Percentiles rank a stretch among this genome's conserved stretches.
These are phyloP conservation scores for Fusarium miscanthi DNA, from an alignment of 2,329 filamentous ascomycete genomes.

Conservation along the genomic window DNA sequence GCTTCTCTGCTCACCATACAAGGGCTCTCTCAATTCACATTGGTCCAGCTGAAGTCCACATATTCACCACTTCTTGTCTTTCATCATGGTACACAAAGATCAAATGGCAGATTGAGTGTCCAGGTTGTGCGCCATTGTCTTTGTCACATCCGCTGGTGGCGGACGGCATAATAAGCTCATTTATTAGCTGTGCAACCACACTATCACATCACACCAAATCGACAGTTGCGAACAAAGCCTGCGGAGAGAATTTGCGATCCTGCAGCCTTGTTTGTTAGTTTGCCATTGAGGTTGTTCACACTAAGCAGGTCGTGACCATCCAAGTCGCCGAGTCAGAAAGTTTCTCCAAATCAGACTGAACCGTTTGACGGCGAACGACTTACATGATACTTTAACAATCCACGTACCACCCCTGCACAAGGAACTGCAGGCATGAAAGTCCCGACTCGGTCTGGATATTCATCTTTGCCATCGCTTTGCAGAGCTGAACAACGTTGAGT, in stretches of 20 bases:
- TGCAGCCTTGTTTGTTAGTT: constrained; percentile 27
- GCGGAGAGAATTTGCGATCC: constrained; percentile 18
- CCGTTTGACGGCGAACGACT: constrained; percentile 21
- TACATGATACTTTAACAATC: constrained; percentile 9
- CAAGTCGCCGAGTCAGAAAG: constrained; percentile 20
- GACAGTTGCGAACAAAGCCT: constrained; percentile 2
- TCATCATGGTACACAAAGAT: constrained; percentile 28
- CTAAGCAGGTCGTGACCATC: constrained; percentile 16
- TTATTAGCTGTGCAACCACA: constrained; percentile 31
- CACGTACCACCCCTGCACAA: constrained; percentile 13
- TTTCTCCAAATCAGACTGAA: constrained; percentile 12
- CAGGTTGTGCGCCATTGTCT: constrained; percentile 21
- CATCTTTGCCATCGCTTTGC: background rate
- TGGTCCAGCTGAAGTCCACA: constrained; percentile 8
- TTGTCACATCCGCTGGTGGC: constrained; percentile 28
- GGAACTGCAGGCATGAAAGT: constrained; percentile 21
- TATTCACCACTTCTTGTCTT: constrained; percentile 10
- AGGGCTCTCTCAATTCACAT: constrained; percentile 2
- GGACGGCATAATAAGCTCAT: constrained; percentile 35
- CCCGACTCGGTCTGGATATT: constrained; percentile 11
- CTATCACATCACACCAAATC: constrained; percentile 27
- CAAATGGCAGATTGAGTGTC: constrained; percentile 24
- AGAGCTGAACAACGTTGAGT: constrained; percentile 18
- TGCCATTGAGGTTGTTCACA: constrained; percentile 18
- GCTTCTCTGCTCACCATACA: constrained; percentile 10